Evolutionary conservation across 1,139 yeast genomes (phyloP).

Genomic region (Hemisphaericaspora lyxosophila): DNA sequence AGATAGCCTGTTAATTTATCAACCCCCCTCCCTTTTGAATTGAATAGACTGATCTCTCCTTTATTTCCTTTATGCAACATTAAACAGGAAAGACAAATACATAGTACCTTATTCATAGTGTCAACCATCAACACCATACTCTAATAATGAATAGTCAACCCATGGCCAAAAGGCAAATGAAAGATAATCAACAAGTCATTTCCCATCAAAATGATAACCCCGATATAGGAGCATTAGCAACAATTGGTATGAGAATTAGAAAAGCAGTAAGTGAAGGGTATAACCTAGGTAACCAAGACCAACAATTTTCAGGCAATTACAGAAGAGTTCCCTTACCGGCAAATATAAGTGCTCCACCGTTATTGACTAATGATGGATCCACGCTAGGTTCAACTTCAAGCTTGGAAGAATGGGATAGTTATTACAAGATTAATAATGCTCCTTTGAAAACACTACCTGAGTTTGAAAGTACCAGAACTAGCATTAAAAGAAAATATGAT

Average conservation of each 20-base stretch:
- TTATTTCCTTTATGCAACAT: no score
- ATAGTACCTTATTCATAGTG: no score
- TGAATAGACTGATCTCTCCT: no score
- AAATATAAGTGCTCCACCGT: conserved; percentile 39
- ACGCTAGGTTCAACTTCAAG: conserved; percentile 34
- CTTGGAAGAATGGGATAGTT: conserved; percentile 18
- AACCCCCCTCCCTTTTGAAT: no score
- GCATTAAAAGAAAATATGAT: conserved; percentile 40
- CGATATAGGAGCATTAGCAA: conserved; percentile 35
- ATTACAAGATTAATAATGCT: conserved; percentile 15
- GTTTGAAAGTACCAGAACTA: conserved; percentile 22
- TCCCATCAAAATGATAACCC: conserved; percentile 6
- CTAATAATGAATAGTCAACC: conserved; percentile 10
- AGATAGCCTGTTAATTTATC: no score
- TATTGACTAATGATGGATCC: conserved; percentile 38
- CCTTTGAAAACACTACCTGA: conserved; percentile 25
- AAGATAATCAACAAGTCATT: not conserved
- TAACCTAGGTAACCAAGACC: conserved; percentile 16
- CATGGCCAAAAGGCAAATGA: conserved; percentile 14
- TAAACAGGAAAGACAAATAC: no score
- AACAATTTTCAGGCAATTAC: conserved; percentile 4
- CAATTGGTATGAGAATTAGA: conserved; percentile 70
- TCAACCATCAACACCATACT: no score
- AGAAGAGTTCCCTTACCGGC: conserved; percentile 56
- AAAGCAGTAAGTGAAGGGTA: conserved; percentile 68